Conservation (phyloP, 208 protist species). For the Crithidia expoeki region DNA sequence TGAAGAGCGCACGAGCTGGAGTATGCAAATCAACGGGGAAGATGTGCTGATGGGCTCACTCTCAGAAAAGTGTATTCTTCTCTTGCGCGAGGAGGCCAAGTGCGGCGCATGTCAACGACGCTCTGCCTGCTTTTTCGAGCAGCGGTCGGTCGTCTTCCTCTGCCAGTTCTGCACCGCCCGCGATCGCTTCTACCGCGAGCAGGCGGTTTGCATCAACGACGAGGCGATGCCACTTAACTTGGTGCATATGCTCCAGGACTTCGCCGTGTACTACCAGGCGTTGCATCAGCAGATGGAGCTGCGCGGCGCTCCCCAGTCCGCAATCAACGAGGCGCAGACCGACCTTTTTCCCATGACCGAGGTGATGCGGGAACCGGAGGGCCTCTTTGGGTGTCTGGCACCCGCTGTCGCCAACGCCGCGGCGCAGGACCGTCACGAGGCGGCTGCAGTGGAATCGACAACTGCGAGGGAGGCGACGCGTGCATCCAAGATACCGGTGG, state of each 20-base stretch:
- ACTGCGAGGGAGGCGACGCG: not conserved
- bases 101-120: constrained; percentile 75
- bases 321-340: constrained; percentile 30
- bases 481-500: constrained; percentile 1
- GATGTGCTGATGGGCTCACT: constrained; percentile 23
- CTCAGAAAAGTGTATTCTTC: constrained; percentile 50
- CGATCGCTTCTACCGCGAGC: constrained; percentile 84
- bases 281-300: constrained; percentile 51
- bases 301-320: constrained; percentile 47
- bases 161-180: constrained; percentile 81
- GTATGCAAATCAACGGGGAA: constrained; percentile 4
- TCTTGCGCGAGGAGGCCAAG: constrained; percentile 46
- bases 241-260: constrained; percentile 52
- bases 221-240: constrained; percentile 58
- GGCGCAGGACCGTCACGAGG: not conserved
- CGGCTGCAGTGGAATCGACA: not conserved
- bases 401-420: not conserved
- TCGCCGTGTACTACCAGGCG: constrained; percentile 44
- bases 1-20: constrained; percentile 19
- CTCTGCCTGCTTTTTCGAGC: constrained; percentile 65
- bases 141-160: constrained; percentile 66
- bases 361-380: constrained; percentile 27
- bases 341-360: constrained; percentile 39
- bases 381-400: constrained; percentile 39
- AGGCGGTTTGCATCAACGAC: constrained; percentile 84